Evolutionary conservation across 2,329 filamentous ascomycete genomes (phyloP), one percentile per base, ranked within the genome.

Genomic region (Hymenoscyphus scutula): DNA sequence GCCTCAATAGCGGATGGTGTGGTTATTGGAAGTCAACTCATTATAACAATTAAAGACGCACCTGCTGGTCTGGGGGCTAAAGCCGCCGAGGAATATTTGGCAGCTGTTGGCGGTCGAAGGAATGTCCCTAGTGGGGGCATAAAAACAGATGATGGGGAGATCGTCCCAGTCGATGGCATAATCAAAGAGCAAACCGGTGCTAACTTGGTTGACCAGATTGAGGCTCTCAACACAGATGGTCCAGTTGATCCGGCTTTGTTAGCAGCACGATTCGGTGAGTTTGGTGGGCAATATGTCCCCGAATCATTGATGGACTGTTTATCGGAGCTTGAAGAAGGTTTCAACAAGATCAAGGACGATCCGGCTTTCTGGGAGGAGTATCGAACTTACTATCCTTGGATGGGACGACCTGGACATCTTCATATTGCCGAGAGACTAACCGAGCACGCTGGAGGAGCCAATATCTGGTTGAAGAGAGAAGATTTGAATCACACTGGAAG

Each of bases 251-350:
- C 76, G 45, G 71, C 77, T 59, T 86, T 89, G 70, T 86, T 95
- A 58, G 91, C 93, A 13, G 86, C 92, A 66, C 88, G 92, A 58
- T 98, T 99, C 72, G 95, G 95, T 68, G 90, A 97, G 75, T 99
- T 96, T 68, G 95, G 95, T 71, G 95, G 95, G 17, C 94, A 98
- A 77, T 99, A 97, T 74, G 95, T 99, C 2, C 95, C 95, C 1
- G 95, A 99, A 77, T 95, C 92, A 23, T 84, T 99, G 65, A 98
- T 99, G 94, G 94, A 98, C 79, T 98, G 94, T 74, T 80, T 99
- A 63, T 88, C 88, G 0, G 86, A 99, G 77, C 84, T 99, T 5
- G 94, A 99, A 77, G 86, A 87, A 30, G 95, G 94, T 37, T 99
- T 99, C 82, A 89, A 95, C 71, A 80, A 89, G 70, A 92, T 95